Evolutionary conservation across 768 basidiomycete genomes (phyloP), one percentile per base, ranked within the genome.

Genomic region (Hysterangium stoloniferum): DNA sequence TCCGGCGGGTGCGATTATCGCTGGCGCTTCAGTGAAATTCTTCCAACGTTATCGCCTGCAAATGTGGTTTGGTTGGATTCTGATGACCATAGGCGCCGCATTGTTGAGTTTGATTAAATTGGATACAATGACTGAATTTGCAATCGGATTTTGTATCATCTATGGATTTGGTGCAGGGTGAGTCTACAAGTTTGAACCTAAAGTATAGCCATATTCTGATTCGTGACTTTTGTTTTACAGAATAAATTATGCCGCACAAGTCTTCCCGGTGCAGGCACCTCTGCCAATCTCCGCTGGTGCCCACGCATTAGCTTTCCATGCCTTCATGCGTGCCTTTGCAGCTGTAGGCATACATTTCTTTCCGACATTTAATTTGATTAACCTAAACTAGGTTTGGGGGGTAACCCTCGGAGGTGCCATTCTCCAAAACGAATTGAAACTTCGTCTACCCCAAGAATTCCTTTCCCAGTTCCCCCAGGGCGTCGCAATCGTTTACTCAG

Each of bases 1-100:
- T 27, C 71, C 73, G 0, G 67, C 71, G 1, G 44, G 63, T 11
- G 66, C 71, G 1, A 62, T 78, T 29, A 13, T 74, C 11, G 57
- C 59, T 1, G 75, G 74, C 15, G 28, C 68, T 20, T 57, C 62
- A 0, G 66, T 76, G 32, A 65, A 62, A 12, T 38, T 56, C 15
- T 59, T 66, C 1, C 62, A 67, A 4, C 58, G 62, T 28, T 78
- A 76, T 58, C 48, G 66, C 9, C 65, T 64, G 0, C 67, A 65
- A 46, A 69, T 68, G 46, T 62, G 61, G 47, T 6, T 59, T 4
- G 71, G 62, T 4, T 76, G 73, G 72, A 52, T 46, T 1, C 49
- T 71, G 13, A 56, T 62, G 9, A 48, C 68, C 25, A 19, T 68
- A 24, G 68, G 70, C 3, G 60, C 68, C 17, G 68, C 67, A 4